A percentile compares a stretch with the other conserved stretches of the same genome.
Evolutionary conservation across 148 eudicot species (phyloP).

Genomic region (Pharnaceum exiguum): DNA sequence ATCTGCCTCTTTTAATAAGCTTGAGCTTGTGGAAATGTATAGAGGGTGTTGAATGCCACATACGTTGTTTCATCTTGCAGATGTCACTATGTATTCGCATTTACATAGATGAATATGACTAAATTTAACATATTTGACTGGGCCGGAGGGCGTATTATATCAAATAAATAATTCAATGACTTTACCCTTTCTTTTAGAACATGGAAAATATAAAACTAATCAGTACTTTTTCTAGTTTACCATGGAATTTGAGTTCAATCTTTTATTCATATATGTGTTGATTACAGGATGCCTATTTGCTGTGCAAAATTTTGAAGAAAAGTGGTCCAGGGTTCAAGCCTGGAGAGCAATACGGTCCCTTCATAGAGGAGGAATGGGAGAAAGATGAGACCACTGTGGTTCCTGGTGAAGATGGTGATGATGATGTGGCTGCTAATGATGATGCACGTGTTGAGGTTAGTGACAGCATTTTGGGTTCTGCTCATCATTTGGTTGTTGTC

Average conservation of each 20-base stretch:
- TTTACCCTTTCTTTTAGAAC: too few species aligned
- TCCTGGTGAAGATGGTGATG: constrained; percentile 69
- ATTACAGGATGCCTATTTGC: constrained; percentile 63
- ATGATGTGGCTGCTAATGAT: constrained; percentile 53
- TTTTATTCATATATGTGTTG: neutral
- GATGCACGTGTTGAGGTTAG: constrained; percentile 49
- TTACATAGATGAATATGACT: too few species aligned
- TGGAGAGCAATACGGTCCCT: constrained; percentile 82
- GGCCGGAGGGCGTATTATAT: too few species aligned
- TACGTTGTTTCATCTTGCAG: too few species aligned
- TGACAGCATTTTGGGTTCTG: constrained; percentile 13
- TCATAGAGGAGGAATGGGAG: constrained; percentile 84
- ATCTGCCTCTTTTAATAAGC: too few species aligned
- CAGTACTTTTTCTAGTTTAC: neutral
- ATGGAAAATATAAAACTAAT: too few species aligned
- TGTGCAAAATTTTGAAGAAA: constrained; percentile 81
- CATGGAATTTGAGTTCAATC: neutral
- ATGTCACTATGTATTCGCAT: too few species aligned
- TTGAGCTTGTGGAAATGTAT: too few species aligned
- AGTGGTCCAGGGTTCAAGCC: constrained; percentile 77
- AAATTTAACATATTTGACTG: too few species aligned
- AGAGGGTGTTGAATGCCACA: too few species aligned
- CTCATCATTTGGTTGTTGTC: neutral
- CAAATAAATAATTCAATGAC: too few species aligned
- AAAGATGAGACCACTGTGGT: constrained; percentile 40